These are phyloP conservation scores for Tricholoma terreum DNA, from an alignment of 768 basidiomycete genomes.

Conservation along the genomic window DNA sequence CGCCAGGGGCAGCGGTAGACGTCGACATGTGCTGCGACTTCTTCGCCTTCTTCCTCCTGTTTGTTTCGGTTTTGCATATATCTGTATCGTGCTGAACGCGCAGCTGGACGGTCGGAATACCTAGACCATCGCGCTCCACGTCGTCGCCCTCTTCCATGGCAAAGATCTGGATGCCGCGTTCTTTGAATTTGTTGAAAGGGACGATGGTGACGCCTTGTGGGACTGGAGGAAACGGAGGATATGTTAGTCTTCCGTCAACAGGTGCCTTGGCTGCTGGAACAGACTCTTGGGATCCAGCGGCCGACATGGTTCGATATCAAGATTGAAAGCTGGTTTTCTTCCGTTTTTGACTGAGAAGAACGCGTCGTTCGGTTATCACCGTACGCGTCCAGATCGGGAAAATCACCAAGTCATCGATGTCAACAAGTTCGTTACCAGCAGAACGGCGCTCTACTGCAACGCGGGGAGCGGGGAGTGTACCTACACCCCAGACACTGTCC, in stretches of 20 bases:
- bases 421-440: too few species aligned
- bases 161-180: constrained; percentile 41
- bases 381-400: neutral
- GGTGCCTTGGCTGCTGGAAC: neutral
- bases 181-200: constrained; percentile 42
- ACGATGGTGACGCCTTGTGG: constrained; percentile 41
- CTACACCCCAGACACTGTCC: too few species aligned
- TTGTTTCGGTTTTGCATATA: constrained; percentile 52
- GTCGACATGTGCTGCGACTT: constrained; percentile 15
- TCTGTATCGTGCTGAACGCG: constrained; percentile 52
- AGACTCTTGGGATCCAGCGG: neutral
- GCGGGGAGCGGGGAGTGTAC: too few species aligned
- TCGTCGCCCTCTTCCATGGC: constrained; percentile 38
- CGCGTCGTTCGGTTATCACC: constrained; percentile 19
- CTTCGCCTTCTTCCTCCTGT: constrained; percentile 47
- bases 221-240: constrained; percentile 47
- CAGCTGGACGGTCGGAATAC: constrained; percentile 63
- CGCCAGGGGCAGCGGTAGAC: constrained; percentile 1
- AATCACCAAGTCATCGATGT: too few species aligned
- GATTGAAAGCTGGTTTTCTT: constrained; percentile 5
- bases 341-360: constrained; percentile 1
- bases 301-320: constrained; percentile 7
- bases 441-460: too few species aligned
- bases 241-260: constrained; percentile 24
- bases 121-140: constrained; percentile 63